Conservation (phyloP, 768 basidiomycete species). For the Hypholoma sublateritium region DNA sequence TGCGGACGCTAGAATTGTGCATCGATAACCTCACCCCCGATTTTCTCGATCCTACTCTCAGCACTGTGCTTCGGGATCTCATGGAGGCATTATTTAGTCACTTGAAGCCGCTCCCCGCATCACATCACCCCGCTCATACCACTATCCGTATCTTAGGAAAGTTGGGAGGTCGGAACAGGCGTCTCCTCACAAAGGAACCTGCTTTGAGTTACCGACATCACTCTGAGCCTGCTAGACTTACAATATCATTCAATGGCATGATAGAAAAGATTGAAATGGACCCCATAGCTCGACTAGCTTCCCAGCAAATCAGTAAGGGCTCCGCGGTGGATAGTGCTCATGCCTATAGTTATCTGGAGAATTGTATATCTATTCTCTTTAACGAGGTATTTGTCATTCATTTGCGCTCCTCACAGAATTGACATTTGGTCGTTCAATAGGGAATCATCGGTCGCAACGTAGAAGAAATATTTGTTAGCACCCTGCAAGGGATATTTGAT, state of each 20-base stretch:
- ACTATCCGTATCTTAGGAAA: slow-evolving; percentile 97
- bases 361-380: slow-evolving; percentile 66
- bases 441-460: slow-evolving; percentile 71
- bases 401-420: neutral
- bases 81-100: slow-evolving; percentile 94
- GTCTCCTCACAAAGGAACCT: slow-evolving; percentile 80
- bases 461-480: slow-evolving; percentile 68
- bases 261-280: slow-evolving; percentile 64
- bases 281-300: slow-evolving; percentile 65
- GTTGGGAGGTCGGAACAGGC: slow-evolving; percentile 90
- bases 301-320: slow-evolving; percentile 55
- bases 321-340: slow-evolving; percentile 50
- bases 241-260: slow-evolving; percentile 73
- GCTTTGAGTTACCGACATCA: slow-evolving; percentile 68
- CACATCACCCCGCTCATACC: slow-evolving; percentile 88
- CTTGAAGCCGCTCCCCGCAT: slow-evolving; percentile 85
- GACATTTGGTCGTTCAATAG: slow-evolving; percentile 34
- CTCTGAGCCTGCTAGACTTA: slow-evolving; percentile 67
- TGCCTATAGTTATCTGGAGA: slow-evolving; percentile 71
- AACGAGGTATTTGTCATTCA: slow-evolving; percentile 58
- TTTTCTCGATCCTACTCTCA: slow-evolving; percentile 95
- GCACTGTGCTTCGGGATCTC: slow-evolving; percentile 86
- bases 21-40: slow-evolving; percentile 98
- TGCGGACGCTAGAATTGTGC: slow-evolving; percentile 96
- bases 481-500: slow-evolving; percentile 78